phyloP scores from a whole-genome alignment of 2,329 filamentous ascomycete species.

The Cryphonectria parasitica region DNA sequence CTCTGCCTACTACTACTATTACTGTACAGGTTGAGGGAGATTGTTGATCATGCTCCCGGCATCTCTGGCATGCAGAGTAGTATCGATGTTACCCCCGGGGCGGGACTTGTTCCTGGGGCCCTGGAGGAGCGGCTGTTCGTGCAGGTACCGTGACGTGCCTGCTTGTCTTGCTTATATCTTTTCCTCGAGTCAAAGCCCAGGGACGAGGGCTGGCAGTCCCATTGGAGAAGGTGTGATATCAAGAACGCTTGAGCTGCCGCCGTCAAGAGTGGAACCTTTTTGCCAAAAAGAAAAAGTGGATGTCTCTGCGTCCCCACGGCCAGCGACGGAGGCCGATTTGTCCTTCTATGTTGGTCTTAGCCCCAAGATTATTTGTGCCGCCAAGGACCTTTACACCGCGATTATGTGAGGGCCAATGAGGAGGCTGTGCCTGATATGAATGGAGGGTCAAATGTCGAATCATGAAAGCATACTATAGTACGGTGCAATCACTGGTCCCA shows the following conservation, averaged over 20 bases:
- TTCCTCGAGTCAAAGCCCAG: too few species aligned
- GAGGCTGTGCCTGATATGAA: constrained; percentile 13
- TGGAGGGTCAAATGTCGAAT: background rate
- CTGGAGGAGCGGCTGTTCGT: background rate
- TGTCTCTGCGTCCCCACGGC: background rate
- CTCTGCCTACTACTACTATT: background rate
- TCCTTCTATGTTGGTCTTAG: constrained; percentile 8
- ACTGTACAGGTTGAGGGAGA: background rate
- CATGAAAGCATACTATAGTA: background rate
- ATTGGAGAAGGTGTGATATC: constrained; percentile 20
- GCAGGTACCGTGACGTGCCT: background rate
- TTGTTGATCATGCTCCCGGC: constrained; percentile 11
- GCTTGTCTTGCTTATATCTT: background rate
- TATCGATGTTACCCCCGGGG: constrained; percentile 5
- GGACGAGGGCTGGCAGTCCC: background rate
- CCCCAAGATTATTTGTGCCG: background rate
- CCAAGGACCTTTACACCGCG: background rate
- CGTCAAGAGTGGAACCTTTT: background rate
- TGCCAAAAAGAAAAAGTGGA: background rate
- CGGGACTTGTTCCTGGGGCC: background rate
- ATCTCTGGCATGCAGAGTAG: constrained; percentile 4
- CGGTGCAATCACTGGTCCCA: background rate
- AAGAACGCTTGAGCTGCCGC: background rate
- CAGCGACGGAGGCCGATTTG: constrained; percentile 6
- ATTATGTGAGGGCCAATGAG: constrained; percentile 8